Conservation (phyloP, 495 filamentous ascomycete species). For the Cryomyces minteri region DNA sequence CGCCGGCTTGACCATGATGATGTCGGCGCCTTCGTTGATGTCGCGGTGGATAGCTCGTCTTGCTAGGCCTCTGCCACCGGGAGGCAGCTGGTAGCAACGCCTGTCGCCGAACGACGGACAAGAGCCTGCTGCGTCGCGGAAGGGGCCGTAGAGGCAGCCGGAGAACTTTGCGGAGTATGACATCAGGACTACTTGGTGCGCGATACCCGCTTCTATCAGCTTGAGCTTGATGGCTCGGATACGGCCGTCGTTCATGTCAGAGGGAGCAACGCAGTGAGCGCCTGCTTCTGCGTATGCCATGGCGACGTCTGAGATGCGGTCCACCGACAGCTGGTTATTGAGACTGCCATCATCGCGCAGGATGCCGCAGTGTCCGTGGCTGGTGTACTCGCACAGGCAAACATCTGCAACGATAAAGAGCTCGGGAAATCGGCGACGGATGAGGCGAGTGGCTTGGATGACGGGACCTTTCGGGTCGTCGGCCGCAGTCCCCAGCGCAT, state of each 20-base stretch:
- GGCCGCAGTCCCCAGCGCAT: constrained; percentile 80
- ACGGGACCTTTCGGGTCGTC: constrained; percentile 89
- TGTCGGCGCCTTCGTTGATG: constrained; percentile 83
- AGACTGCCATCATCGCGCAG: constrained; percentile 77
- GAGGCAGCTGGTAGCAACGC: constrained; percentile 89
- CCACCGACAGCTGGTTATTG: constrained; percentile 79
- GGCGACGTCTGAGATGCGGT: constrained; percentile 83
- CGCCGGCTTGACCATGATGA: constrained; percentile 98
- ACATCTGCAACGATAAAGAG: constrained; percentile 86
- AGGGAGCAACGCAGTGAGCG: constrained; percentile 90
- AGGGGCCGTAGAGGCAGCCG: constrained; percentile 90
- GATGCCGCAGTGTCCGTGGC: constrained; percentile 96
- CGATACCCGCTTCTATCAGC: constrained; percentile 77
- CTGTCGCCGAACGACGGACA: constrained; percentile 85
- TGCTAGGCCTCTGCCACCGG: constrained; percentile 80
- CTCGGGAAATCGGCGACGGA: constrained; percentile 66
- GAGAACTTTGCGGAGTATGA: constrained; percentile 96
- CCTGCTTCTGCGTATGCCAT: constrained; percentile 84
- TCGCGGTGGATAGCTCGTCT: constrained; percentile 81
- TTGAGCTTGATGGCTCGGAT: constrained; percentile 94
- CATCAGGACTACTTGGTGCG: constrained; percentile 82
- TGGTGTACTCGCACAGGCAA: constrained; percentile 96
- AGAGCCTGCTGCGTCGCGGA: constrained; percentile 90
- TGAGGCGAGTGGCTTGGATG: constrained; percentile 60
- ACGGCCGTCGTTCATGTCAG: constrained; percentile 97